Evolutionary conservation across 352 stramenopile species (phyloP), one percentile per base, ranked within the genome.

Genomic region (Globisporangium megalacanthum): DNA sequence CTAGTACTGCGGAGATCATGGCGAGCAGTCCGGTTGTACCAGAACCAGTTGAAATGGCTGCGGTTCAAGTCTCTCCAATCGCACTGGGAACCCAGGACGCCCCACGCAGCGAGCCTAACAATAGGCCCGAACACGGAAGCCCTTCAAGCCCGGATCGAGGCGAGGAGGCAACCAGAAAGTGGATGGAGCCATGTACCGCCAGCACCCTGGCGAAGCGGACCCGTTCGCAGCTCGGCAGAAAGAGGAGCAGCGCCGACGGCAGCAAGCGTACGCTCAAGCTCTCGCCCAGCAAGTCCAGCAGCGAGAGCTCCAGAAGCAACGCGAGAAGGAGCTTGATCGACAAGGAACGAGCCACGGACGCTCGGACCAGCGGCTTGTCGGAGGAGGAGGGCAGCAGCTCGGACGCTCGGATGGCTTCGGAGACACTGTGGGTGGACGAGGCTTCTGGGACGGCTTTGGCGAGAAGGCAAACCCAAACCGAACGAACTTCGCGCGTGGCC

Each of bases 241-340:
- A 11, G 75, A 84, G 8, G 75, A 85, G 49, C 75, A 86, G 62
- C 65, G 77, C 15, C 75, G 75, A 9, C 58, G 65, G 22, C 77
- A 88, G 57, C 66, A 78, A 3, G 75, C 80, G 46, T 88, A 88
- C 47, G 75, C 75, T 0, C 70, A 77, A 46, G 77, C 75, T 10
- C 59, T 88, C 1, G 68, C 73, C 3, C 65, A 88, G 46, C 78
- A 86, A 52, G 75, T 86, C 10, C 73, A 73, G 6, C 68, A 83
- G 58, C 75, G 68, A 3, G 71, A 88, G 22, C 52, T 73, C 54
- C 75, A 79, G 46, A 79, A 82, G 49, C 75, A 62, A 5, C 65
- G 57, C 4, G 70, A 83, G n/a, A 65, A 66, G 44, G 66, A 78
- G 48, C 22, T 67, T 11, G 62, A 72, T 8, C 55, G 62, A 0